A percentile compares a stretch with the other conserved stretches of the same genome.
Evolutionary conservation across 495 filamentous ascomycete genomes (phyloP).

Genomic region (Pseudomonodictys pantanalensis): DNA sequence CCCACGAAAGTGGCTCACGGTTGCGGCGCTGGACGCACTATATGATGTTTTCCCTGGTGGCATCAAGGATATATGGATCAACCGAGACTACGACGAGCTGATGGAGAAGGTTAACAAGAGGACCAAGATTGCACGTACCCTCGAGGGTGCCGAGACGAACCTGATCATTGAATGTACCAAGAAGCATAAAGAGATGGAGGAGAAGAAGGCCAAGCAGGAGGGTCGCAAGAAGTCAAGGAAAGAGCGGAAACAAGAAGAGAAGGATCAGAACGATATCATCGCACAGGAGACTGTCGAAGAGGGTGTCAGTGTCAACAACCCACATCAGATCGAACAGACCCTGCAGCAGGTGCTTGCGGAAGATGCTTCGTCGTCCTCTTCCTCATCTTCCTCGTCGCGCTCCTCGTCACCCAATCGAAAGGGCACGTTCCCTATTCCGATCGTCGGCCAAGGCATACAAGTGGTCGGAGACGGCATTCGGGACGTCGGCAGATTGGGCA

Average conservation of each 20-base stretch:
- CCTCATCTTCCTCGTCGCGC: slow-evolving; percentile 35
- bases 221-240: slow-evolving; percentile 49
- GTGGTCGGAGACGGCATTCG: slow-evolving; percentile 45
- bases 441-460: slow-evolving; percentile 51
- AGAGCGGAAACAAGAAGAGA: slow-evolving; percentile 44
- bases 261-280: slow-evolving; percentile 48
- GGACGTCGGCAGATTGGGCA: slow-evolving; percentile 51
- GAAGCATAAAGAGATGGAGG: slow-evolving; percentile 62
- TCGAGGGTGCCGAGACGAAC: slow-evolving; percentile 83
- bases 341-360: slow-evolving; percentile 64
- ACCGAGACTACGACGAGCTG: slow-evolving; percentile 83
- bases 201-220: slow-evolving; percentile 60
- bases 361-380: slow-evolving; percentile 27
- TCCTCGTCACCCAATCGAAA: slow-evolving; percentile 36
- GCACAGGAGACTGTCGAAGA: slow-evolving; percentile 60
- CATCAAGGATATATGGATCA: slow-evolving; percentile 94
- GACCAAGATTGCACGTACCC: slow-evolving; percentile 62
- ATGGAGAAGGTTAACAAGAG: slow-evolving; percentile 80
- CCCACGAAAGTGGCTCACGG: slow-evolving; percentile 80
- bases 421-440: slow-evolving; percentile 40
- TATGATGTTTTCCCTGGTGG: slow-evolving; percentile 97
- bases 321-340: slow-evolving; percentile 73
- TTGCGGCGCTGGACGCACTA: slow-evolving; percentile 74
- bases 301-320: slow-evolving; percentile 80
- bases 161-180: slow-evolving; percentile 77